These are phyloP conservation scores for Salpingoeca rosetta DNA, from an alignment of 78 protist genomes.

Conservation along the genomic window DNA sequence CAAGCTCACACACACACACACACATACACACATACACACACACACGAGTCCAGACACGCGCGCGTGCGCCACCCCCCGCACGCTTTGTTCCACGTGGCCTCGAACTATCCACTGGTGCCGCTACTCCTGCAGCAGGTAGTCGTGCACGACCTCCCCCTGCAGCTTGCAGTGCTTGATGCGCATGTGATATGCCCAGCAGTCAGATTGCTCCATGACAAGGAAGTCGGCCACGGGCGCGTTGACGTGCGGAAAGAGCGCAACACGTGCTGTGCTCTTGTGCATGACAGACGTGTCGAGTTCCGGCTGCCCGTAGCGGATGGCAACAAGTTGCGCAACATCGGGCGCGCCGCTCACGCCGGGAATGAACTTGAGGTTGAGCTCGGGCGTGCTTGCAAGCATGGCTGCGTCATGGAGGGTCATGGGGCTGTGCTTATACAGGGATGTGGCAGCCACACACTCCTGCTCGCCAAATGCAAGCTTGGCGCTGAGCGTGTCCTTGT, in stretches of 20 bases:
- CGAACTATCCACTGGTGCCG: no score
- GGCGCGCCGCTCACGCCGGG: background rate
- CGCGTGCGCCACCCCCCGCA: no score
- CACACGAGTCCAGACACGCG: no score
- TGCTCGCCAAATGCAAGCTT: background rate
- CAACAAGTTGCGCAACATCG: background rate
- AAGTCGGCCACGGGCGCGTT: background rate
- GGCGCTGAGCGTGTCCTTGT: background rate
- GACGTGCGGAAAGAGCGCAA: background rate
- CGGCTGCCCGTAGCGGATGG: background rate
- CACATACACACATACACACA: no score
- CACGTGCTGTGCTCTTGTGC: background rate
- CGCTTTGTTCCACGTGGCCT: no score
- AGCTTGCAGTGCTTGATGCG: no score
- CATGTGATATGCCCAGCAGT: background rate
- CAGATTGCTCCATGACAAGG: background rate
- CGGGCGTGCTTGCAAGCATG: background rate
- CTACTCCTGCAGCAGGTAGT: no score
- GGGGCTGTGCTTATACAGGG: background rate
- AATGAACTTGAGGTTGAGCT: background rate
- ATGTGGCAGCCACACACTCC: background rate
- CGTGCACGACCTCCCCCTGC: background rate
- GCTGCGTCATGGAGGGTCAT: background rate
- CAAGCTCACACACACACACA: no score
- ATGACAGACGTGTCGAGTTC: background rate